These are phyloP conservation scores for Colletotrichum gloeosporioides DNA, from an alignment of 2,329 filamentous ascomycete species.

Conservation along the genomic window DNA sequence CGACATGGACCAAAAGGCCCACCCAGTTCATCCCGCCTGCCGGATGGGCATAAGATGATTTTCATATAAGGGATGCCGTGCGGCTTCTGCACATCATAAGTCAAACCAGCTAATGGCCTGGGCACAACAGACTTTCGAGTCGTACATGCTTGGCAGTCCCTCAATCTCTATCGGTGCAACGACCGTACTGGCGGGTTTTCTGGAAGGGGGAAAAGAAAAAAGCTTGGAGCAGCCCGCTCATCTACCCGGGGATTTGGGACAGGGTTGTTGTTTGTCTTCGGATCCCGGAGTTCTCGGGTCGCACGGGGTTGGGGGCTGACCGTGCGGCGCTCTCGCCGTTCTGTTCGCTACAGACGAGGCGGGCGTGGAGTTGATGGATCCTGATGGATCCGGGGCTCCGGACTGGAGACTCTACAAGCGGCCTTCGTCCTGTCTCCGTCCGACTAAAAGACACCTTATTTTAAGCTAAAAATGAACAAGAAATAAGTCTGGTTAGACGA, in stretches of 20 bases:
- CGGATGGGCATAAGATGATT: neutral
- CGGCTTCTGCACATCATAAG: slow-evolving; percentile 9
- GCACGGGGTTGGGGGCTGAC: neutral
- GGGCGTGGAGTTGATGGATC: neutral
- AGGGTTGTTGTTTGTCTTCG: neutral
- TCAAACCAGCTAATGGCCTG: slow-evolving; percentile 16
- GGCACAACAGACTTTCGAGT: neutral
- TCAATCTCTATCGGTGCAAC: neutral
- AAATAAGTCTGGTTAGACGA: neutral
- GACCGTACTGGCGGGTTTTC: neutral
- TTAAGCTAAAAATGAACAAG: neutral
- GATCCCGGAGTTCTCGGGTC: neutral
- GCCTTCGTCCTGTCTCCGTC: neutral
- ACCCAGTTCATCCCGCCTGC: neutral
- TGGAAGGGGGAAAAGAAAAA: neutral
- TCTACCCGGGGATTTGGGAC: neutral
- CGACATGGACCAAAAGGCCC: neutral
- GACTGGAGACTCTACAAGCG: neutral
- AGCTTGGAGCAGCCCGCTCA: neutral
- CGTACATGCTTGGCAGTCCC: neutral
- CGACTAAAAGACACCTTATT: neutral
- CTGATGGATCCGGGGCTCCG: neutral
- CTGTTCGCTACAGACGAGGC: neutral
- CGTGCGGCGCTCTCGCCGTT: neutral
- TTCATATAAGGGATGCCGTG: neutral